phyloP scores from a whole-genome alignment of 2,329 filamentous ascomycete genomes.

The Plenodomus lindquistii region DNA sequence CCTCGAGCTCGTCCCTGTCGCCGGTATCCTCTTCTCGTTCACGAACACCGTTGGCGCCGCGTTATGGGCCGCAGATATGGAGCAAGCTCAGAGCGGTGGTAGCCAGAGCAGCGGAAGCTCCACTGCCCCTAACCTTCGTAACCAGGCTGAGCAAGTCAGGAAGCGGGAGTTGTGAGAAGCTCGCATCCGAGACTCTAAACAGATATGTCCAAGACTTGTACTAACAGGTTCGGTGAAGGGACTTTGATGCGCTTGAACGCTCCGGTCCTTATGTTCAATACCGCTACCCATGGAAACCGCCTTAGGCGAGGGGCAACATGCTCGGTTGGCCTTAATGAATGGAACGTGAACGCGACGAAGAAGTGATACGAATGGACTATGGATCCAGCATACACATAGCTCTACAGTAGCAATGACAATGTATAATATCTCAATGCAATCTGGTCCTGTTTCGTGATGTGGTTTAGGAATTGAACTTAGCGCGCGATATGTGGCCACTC shows the following conservation, averaged over 20 bases:
- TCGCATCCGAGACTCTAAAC: background rate
- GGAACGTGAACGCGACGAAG: background rate
- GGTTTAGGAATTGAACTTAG: too few species aligned
- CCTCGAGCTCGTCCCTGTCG: slow-evolving; percentile 82
- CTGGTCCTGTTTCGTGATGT: too few species aligned
- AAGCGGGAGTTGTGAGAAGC: slow-evolving; percentile 40
- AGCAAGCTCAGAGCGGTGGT: slow-evolving; percentile 53
- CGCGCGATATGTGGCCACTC: too few species aligned
- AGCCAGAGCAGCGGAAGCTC: slow-evolving; percentile 23
- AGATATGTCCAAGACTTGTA: slow-evolving; percentile 4
- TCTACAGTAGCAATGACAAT: background rate
- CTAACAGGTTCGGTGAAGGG: slow-evolving; percentile 13
- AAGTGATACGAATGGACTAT: background rate
- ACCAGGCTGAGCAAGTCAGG: slow-evolving; percentile 41
- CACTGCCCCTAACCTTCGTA: slow-evolving; percentile 41
- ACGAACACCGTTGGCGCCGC: slow-evolving; percentile 92
- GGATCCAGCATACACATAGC: background rate
- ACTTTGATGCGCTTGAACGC: slow-evolving; percentile 8
- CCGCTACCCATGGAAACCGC: slow-evolving; percentile 42
- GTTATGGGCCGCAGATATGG: slow-evolving; percentile 90
- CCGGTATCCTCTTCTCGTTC: slow-evolving; percentile 82
- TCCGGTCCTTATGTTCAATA: slow-evolving; percentile 20
- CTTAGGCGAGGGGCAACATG: slow-evolving; percentile 36
- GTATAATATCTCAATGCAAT: background rate
- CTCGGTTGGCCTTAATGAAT: slow-evolving; percentile 31